These are phyloP conservation scores for Metschnikowia baotianmanensis DNA, from an alignment of 805 yeast species.

Conservation along the genomic window DNA sequence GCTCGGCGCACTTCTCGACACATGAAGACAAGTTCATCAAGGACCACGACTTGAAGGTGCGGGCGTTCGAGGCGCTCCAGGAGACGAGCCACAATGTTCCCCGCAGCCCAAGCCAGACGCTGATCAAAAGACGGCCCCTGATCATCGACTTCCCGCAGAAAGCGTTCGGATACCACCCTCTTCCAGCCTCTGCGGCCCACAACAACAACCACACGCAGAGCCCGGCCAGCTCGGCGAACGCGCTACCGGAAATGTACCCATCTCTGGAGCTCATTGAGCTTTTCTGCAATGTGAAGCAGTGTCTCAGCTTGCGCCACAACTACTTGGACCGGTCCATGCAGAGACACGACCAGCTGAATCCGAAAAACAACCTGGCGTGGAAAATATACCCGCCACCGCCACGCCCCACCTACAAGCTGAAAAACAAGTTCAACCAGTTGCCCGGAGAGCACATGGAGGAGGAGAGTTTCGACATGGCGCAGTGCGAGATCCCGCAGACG, in stretches of 20 bases:
- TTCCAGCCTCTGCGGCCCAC: slow-evolving; percentile 20
- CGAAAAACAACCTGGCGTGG: slow-evolving; percentile 77
- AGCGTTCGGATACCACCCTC: slow-evolving; percentile 18
- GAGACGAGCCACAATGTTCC: slow-evolving; percentile 13
- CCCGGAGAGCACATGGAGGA: slow-evolving; percentile 36
- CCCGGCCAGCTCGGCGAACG: slow-evolving; percentile 16
- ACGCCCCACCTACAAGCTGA: slow-evolving; percentile 74
- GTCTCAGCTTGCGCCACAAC: slow-evolving; percentile 72
- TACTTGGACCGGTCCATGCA: slow-evolving; percentile 75
- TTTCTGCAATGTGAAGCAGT: slow-evolving; percentile 57
- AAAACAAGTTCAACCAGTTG: slow-evolving; percentile 46
- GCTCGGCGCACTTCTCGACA: slow-evolving; percentile 58
- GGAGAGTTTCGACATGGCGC: slow-evolving; percentile 59
- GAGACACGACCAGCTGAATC: slow-evolving; percentile 65
- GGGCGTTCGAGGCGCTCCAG: slow-evolving; percentile 52
- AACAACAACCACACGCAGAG: slow-evolving; percentile 18
- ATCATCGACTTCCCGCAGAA: slow-evolving; percentile 38
- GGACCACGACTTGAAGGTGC: slow-evolving; percentile 65
- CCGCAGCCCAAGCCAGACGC: slow-evolving; percentile 33
- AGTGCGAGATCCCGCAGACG: slow-evolving; percentile 53
- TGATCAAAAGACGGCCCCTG: slow-evolving; percentile 32
- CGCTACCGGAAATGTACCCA: slow-evolving; percentile 52
- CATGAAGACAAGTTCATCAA: slow-evolving; percentile 62
- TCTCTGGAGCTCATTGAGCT: slow-evolving; percentile 66
- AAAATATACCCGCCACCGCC: slow-evolving; percentile 91